Percentiles rank a stretch among this genome's conserved stretches.
These are phyloP conservation scores for Candida mesenterica DNA, from an alignment of 1,139 yeast species.

Conservation along the genomic window DNA sequence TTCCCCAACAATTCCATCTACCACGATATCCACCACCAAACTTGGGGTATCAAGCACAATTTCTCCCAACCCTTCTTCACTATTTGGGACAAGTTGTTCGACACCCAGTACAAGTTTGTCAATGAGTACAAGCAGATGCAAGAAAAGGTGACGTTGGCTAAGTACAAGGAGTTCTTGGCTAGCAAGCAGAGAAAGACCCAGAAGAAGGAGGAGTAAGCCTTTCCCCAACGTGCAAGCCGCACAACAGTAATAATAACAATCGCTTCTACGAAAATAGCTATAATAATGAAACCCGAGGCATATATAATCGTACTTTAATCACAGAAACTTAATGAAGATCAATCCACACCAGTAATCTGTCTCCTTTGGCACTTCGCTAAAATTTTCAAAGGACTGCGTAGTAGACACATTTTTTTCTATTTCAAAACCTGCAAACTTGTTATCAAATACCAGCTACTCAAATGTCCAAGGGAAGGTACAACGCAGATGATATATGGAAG, in stretches of 20 bases:
- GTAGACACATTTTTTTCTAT: too few relatives aligned
- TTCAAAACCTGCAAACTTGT: too few relatives aligned
- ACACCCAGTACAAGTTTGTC: constrained; percentile 71
- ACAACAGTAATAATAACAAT: not conserved
- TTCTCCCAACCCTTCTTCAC: constrained; percentile 97
- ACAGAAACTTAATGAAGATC: too few relatives aligned
- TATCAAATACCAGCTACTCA: not conserved
- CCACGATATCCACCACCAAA: constrained; percentile 97
- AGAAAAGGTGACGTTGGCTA: constrained; percentile 56
- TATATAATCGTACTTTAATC: too few relatives aligned
- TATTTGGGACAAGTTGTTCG: constrained; percentile 77
- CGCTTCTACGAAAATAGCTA: too few relatives aligned
- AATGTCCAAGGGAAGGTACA: constrained; percentile 55
- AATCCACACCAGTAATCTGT: too few relatives aligned
- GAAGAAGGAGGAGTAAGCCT: constrained; percentile 10
- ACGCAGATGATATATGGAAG: constrained; percentile 94
- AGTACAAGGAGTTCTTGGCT: constrained; percentile 59
- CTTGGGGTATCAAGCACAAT: constrained; percentile 90
- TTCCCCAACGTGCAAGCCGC: too few relatives aligned
- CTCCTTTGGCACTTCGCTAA: too few relatives aligned
- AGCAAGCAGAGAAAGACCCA: constrained; percentile 27
- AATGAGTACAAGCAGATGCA: constrained; percentile 58
- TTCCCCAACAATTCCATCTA: constrained; percentile 95
- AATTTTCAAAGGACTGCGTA: too few relatives aligned
- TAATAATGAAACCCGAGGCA: too few relatives aligned